phyloP scores from a whole-genome alignment of 2,329 filamentous ascomycete species.

The Colletotrichum sp. region DNA sequence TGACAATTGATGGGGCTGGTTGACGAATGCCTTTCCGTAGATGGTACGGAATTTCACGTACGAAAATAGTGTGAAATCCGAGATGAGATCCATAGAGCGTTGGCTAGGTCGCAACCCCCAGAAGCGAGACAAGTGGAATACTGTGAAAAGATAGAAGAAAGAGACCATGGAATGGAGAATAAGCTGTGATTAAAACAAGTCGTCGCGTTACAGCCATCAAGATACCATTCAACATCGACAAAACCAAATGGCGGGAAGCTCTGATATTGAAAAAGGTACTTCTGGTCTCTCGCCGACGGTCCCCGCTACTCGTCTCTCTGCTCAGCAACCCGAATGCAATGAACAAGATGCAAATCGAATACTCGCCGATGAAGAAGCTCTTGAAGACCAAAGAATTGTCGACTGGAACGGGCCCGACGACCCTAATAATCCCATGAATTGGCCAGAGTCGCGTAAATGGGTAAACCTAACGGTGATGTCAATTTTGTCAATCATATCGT shows the following conservation, averaged over 20 bases:
- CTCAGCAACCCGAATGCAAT: rapidly evolving
- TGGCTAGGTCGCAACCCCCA: rapidly evolving
- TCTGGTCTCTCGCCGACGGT: background rate
- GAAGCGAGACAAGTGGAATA: background rate
- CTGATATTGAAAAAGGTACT: background rate
- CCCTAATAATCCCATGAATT: conserved; percentile 71
- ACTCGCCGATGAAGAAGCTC: background rate
- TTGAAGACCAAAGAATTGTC: conserved; percentile 34
- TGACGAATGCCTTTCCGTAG: background rate
- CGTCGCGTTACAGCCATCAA: rapidly evolving
- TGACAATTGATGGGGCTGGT: background rate
- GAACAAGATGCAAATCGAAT: rapidly evolving
- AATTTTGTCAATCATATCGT: conserved; percentile 21
- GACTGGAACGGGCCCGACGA: conserved; percentile 67
- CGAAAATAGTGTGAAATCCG: background rate
- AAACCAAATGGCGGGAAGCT: background rate
- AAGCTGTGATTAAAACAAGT: rapidly evolving
- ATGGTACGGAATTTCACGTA: background rate
- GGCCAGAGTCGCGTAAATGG: conserved; percentile 56
- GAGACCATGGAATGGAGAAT: rapidly evolving
- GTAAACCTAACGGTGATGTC: conserved; percentile 37
- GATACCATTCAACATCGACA: background rate
- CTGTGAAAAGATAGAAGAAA: rapidly evolving
- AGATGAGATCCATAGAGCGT: background rate
- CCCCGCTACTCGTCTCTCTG: background rate